Percentiles rank a stretch among this genome's conserved stretches.
phyloP scores from a whole-genome alignment of 768 basidiomycete species.

The Hygrophorus pudorinus region DNA sequence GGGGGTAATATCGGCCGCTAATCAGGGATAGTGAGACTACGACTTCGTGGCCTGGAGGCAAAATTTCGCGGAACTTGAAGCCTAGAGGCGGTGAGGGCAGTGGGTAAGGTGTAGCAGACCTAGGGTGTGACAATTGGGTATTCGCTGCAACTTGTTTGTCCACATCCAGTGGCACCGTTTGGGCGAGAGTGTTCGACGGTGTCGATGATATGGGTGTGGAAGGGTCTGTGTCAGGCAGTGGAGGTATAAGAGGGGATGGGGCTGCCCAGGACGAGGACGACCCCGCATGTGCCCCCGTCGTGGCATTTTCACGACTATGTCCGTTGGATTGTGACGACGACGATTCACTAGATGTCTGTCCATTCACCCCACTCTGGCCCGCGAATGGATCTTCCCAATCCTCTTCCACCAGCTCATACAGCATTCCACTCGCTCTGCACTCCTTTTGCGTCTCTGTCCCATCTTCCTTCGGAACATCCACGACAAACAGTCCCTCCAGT shows the following conservation, averaged over 20 bases:
- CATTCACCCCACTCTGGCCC: slow-evolving; percentile 1
- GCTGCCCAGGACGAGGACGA: not conserved
- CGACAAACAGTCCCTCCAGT: slow-evolving; percentile 54
- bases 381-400: slow-evolving; percentile 47
- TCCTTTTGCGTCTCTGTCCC: slow-evolving; percentile 39
- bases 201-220: not conserved
- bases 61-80: slow-evolving; percentile 60
- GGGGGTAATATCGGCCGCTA: slow-evolving; percentile 75
- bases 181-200: not conserved
- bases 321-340: not conserved
- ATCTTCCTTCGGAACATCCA: slow-evolving; percentile 36
- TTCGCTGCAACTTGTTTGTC: not conserved
- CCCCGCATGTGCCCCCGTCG: not conserved
- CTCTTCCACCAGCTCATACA: slow-evolving; percentile 71
- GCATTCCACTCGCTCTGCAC: slow-evolving; percentile 59
- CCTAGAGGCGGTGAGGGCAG: slow-evolving; percentile 60
- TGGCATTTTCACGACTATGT: not conserved
- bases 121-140: slow-evolving; percentile 15
- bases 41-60: slow-evolving; percentile 50
- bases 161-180: no score
- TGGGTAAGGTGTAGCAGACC: slow-evolving; percentile 15
- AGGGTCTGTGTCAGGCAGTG: not conserved
- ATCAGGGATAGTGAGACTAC: slow-evolving; percentile 62
- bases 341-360: not conserved
- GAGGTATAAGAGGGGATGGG: no score